A percentile compares a stretch with the other conserved stretches of the same genome.
Evolutionary conservation across 768 basidiomycete genomes (phyloP).

Genomic region (Coprinopsis cinerea): DNA sequence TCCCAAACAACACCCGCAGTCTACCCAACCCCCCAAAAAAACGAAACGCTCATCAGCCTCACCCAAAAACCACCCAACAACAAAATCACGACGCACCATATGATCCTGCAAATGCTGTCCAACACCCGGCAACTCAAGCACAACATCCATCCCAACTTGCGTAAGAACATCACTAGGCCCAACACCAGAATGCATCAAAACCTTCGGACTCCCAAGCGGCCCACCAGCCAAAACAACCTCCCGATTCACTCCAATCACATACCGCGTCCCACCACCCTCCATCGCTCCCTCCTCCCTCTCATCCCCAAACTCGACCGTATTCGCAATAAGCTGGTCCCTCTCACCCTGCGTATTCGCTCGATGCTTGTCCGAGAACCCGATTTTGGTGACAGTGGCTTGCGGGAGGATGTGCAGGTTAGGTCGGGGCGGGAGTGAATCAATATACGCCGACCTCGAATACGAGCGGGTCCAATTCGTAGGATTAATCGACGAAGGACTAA

Average conservation of each 20-base stretch:
- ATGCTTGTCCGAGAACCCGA: slow-evolving; percentile 41
- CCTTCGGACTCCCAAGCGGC: slow-evolving; percentile 42
- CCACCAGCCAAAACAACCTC: slow-evolving; percentile 36
- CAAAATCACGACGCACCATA: slow-evolving; percentile 23
- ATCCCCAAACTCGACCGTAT: slow-evolving; percentile 41
- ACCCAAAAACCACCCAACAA: neutral
- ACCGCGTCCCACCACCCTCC: slow-evolving; percentile 22
- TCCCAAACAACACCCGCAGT: slow-evolving; percentile 24
- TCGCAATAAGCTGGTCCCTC: slow-evolving; percentile 8
- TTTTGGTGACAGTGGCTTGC: slow-evolving; percentile 46
- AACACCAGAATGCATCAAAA: slow-evolving; percentile 48
- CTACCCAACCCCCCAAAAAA: slow-evolving; percentile 9
- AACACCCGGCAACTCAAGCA: slow-evolving; percentile 43
- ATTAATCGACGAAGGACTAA: slow-evolving; percentile 57
- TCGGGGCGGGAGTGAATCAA: slow-evolving; percentile 52
- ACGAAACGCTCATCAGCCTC: neutral
- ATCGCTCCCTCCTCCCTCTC: neutral
- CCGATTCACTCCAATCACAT: slow-evolving; percentile 45
- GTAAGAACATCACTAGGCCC: slow-evolving; percentile 43
- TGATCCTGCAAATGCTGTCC: slow-evolving; percentile 55
- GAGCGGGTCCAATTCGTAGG: slow-evolving; percentile 58
- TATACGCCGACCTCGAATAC: slow-evolving; percentile 61
- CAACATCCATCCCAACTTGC: slow-evolving; percentile 33
- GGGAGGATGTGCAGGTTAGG: slow-evolving; percentile 54
- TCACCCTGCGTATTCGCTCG: slow-evolving; percentile 23